A percentile compares a stretch with the other conserved stretches of the same genome.
Conservation (phyloP, 345 rosid genomes). For the Laguncularia racemosa region DNA sequence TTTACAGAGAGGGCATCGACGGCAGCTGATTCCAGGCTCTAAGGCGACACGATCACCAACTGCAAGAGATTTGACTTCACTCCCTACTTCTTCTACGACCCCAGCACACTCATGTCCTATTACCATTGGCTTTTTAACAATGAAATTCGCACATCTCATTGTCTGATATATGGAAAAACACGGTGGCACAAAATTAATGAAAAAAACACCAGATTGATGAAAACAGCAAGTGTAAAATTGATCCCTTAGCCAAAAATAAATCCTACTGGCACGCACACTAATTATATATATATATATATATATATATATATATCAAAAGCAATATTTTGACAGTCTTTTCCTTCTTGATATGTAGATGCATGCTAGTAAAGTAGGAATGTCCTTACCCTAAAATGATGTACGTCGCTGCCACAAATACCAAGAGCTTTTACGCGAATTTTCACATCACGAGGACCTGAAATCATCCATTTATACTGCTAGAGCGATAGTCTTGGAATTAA, state of each 20-base stretch:
- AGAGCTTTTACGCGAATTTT: conserved; percentile 49
- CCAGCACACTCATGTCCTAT: conserved; percentile 98
- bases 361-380: not conserved
- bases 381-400: conserved; percentile 55
- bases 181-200: too few relatives aligned
- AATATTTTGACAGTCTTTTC: too few relatives aligned
- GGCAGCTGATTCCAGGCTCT: conserved; percentile 89
- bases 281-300: too few relatives aligned
- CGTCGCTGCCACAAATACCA: conserved; percentile 66
- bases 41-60: conserved; percentile 80
- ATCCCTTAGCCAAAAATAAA: too few relatives aligned
- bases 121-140: conserved; percentile 93
- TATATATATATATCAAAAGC: too few relatives aligned
- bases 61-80: conserved; percentile 55
- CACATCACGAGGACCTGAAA: conserved; percentile 43
- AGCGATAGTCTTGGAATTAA: too few relatives aligned
- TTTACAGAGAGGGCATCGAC: conserved; percentile 62
- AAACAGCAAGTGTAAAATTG: too few relatives aligned
- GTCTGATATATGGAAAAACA: conserved; percentile 28
- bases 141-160: conserved; percentile 65
- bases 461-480: not conserved
- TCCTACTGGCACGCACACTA: too few relatives aligned
- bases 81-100: conserved; percentile 74
- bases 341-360: too few relatives aligned
- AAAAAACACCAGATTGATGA: not conserved